Percentiles rank a stretch among this genome's conserved stretches.
phyloP scores from a whole-genome alignment of 495 filamentous ascomycete genomes.

The Astrothelium subdiscretum region DNA sequence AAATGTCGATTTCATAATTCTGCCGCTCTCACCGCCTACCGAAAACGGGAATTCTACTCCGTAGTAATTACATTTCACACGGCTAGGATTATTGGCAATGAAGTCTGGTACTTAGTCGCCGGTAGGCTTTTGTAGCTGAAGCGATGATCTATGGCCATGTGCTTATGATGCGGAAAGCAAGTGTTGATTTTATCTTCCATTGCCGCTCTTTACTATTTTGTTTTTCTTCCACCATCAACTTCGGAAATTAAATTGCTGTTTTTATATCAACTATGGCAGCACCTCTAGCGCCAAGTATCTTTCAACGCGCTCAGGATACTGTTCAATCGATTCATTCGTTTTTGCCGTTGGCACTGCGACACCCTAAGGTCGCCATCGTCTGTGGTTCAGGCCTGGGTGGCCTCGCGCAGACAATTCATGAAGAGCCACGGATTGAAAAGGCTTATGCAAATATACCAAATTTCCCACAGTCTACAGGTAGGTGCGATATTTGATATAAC shows the following conservation, averaged over 20 bases:
- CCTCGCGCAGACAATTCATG: constrained; percentile 47
- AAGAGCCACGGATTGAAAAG: constrained; percentile 42
- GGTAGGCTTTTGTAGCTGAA: not conserved
- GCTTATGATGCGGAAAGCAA: too few relatives aligned
- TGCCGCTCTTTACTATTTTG: too few relatives aligned
- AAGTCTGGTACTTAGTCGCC: not conserved
- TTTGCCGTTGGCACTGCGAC: constrained; percentile 36
- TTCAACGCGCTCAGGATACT: constrained; percentile 24
- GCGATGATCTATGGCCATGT: not conserved
- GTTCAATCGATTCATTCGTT: constrained; percentile 16
- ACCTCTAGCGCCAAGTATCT: constrained; percentile 3
- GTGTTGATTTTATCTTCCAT: not conserved
- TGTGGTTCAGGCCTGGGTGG: constrained; percentile 65
- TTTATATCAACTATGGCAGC: not conserved
- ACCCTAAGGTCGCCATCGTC: constrained; percentile 54
- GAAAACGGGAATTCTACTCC: not conserved
- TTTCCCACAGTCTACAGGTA: constrained; percentile 57
- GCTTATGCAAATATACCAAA: constrained; percentile 52
- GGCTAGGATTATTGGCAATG: too few relatives aligned
- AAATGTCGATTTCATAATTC: not conserved
- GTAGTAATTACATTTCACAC: too few relatives aligned
- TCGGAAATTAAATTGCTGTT: too few relatives aligned
- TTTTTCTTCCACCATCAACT: not conserved
- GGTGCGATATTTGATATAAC: constrained; percentile 3
- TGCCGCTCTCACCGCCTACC: not conserved